phyloP scores from a whole-genome alignment of 2,329 filamentous ascomycete genomes.

The Aschersonia sp. region DNA sequence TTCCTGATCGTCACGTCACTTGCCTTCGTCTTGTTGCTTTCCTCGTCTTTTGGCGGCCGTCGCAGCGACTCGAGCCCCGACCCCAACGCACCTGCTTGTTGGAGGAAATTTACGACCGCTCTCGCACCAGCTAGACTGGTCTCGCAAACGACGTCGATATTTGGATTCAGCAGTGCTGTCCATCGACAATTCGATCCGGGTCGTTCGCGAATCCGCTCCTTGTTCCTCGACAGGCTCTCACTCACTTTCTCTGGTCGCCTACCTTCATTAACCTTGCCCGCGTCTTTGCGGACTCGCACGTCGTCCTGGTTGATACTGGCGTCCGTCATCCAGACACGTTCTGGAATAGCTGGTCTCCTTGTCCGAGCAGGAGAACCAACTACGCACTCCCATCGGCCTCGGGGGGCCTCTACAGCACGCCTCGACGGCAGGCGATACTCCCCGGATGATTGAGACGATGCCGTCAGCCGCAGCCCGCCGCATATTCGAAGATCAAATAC shows the following conservation, averaged over 20 bases:
- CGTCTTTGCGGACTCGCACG: background rate
- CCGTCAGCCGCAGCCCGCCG: constrained; percentile 46
- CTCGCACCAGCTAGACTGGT: constrained; percentile 7
- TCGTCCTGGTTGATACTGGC: background rate
- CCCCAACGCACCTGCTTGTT: constrained; percentile 1
- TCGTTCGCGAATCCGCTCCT: constrained; percentile 8
- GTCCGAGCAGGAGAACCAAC: too few species aligned
- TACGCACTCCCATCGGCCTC: too few species aligned
- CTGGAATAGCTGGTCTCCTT: too few species aligned
- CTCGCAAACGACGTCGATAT: constrained; percentile 8
- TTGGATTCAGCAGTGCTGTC: constrained; percentile 42
- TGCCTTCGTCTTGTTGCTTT: background rate
- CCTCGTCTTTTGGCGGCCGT: background rate
- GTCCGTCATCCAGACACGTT: background rate
- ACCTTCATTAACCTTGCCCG: background rate
- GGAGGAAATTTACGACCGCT: constrained; percentile 3
- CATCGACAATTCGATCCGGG: constrained; percentile 10
- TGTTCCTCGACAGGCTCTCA: background rate
- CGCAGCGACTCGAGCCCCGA: background rate
- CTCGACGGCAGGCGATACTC: background rate
- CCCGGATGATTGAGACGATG: constrained; percentile 27
- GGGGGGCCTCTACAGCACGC: background rate
- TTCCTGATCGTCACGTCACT: constrained; percentile 6
- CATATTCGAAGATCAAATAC: constrained; percentile 56
- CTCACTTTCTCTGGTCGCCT: background rate